Conservation (phyloP, 2,329 filamentous ascomycete genomes). For the Colletotrichum filicis region DNA sequence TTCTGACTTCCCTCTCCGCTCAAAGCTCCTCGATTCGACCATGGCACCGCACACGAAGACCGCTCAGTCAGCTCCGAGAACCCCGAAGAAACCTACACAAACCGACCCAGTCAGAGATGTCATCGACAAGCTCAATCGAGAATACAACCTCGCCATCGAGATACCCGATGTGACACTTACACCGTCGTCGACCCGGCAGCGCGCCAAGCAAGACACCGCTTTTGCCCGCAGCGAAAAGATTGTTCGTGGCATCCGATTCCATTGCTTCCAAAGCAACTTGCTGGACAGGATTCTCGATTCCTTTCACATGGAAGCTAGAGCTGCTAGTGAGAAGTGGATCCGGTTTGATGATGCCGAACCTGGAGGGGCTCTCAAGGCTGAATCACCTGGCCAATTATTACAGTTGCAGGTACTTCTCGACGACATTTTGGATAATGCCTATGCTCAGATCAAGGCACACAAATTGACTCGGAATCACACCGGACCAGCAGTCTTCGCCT, state of each 20-base stretch:
- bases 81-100: constrained; percentile 4
- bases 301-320: constrained; percentile 18
- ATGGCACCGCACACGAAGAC: constrained; percentile 8
- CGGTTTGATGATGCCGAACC: neutral
- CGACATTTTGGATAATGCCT: neutral
- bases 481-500: neutral
- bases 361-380: neutral
- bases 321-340: constrained; percentile 18
- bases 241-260: neutral
- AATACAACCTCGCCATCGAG: constrained; percentile 27
- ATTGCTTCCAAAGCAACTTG: neutral
- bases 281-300: constrained; percentile 8
- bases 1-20: neutral
- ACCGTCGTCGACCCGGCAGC: neutral
- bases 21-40: neutral
- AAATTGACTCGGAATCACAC: neutral
- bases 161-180: neutral
- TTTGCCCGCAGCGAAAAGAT: constrained; percentile 21
- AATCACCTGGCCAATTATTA: constrained; percentile 1
- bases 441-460: neutral
- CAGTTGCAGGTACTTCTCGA: constrained; percentile 15
- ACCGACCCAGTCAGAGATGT: neutral
- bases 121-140: constrained; percentile 29
- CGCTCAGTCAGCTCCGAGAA: constrained; percentile 7
- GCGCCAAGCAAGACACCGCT: neutral